Conservation (phyloP, 495 filamentous ascomycete genomes). For the Chaetomium tenue region DNA sequence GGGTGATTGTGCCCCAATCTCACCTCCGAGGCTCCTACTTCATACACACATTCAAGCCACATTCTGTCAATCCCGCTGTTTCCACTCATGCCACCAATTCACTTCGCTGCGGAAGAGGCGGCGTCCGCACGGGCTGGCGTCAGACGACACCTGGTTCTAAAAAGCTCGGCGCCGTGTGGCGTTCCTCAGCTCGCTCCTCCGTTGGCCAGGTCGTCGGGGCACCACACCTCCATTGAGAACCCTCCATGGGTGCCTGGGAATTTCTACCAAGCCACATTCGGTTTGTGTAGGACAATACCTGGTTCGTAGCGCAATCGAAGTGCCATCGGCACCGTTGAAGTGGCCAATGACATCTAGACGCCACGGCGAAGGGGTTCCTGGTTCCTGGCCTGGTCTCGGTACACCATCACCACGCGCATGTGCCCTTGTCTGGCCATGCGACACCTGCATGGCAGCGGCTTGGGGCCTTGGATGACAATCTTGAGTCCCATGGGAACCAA, state of each 20-base stretch:
- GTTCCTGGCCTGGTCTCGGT: neutral
- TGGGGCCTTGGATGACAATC: constrained; percentile 3
- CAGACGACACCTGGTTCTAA: constrained; percentile 11
- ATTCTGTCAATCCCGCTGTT: too few relatives aligned
- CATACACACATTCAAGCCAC: too few relatives aligned
- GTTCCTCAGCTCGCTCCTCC: constrained; percentile 17
- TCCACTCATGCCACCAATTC: neutral
- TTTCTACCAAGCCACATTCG: neutral
- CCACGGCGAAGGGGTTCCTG: constrained; percentile 4
- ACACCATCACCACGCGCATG: constrained; percentile 1
- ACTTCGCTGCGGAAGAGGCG: neutral
- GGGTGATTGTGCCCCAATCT: too few relatives aligned
- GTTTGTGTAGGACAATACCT: neutral
- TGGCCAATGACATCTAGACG: constrained; percentile 11
- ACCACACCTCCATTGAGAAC: neutral
- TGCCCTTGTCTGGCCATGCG: constrained; percentile 1
- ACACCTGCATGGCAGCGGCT: neutral
- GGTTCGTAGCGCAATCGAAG: neutral
- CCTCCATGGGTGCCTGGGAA: constrained; percentile 6
- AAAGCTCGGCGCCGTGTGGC: constrained; percentile 21
- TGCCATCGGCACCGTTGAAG: neutral
- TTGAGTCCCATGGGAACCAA: constrained; percentile 11
- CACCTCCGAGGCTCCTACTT: too few relatives aligned
- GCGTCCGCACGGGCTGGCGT: constrained; percentile 12
- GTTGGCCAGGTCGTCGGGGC: constrained; percentile 1